Evolutionary conservation across 306 rosid genomes (phyloP).

Genomic region (Vigna unguiculata): DNA sequence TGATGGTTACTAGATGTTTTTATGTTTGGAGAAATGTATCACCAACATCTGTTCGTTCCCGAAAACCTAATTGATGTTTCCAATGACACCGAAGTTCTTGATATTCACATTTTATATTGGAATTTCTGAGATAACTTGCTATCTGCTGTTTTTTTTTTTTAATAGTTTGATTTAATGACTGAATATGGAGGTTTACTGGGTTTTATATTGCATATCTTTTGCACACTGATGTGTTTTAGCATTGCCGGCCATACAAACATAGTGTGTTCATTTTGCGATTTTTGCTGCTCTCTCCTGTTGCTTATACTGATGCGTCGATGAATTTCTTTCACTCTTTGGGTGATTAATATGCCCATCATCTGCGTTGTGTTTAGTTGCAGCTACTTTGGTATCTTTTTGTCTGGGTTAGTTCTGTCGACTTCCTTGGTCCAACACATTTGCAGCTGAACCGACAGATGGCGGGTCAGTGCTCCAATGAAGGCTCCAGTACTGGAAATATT

Average conservation of each 20-base stretch:
- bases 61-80: not conserved
- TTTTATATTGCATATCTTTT: not conserved
- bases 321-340: slow-evolving; percentile 7
- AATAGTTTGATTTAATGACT: not conserved
- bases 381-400: slow-evolving; percentile 22
- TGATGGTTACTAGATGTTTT: slow-evolving; percentile 1
- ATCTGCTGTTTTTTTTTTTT: not conserved
- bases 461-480: slow-evolving; percentile 67
- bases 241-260: not conserved
- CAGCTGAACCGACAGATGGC: slow-evolving; percentile 65
- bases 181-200: slow-evolving; percentile 8
- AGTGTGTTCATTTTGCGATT: not conserved
- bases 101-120: slow-evolving; percentile 2
- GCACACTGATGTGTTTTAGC: not conserved
- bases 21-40: slow-evolving; percentile 7
- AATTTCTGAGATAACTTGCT: not conserved
- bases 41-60: not conserved
- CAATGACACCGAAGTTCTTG: not conserved
- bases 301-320: slow-evolving; percentile 13
- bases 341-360: slow-evolving; percentile 10
- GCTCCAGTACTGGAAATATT: slow-evolving; percentile 60
- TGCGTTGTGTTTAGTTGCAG: slow-evolving; percentile 42
- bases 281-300: not conserved
- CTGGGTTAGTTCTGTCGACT: slow-evolving; percentile 36
- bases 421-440: slow-evolving; percentile 37